Base-by-base conservation (phyloP, 148 eudicot species). In the Chenopodium album region DNA sequence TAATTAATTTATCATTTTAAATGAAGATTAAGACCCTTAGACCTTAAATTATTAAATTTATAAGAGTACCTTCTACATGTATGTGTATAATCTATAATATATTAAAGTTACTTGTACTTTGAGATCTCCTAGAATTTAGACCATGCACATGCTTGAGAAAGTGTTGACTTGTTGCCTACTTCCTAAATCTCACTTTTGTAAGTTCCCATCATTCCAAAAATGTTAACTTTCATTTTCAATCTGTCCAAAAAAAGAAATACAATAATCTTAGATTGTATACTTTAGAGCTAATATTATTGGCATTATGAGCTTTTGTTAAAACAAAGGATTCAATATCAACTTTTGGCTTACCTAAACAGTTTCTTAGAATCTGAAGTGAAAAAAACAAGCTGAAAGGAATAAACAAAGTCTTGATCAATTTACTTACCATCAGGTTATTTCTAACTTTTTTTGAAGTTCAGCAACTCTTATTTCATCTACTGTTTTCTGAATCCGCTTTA, bases 141-240 rank as follows among this genome's bases (percentile, higher is more conserved):
- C 85, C 60, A 71, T 72, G 87, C 97, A 93, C 94, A 91, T 93
- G 92, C 80, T 87, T 87, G 69, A 81, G 54, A 48, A 71, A 86
- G 72, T 82, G 80, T 87, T 87, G 89, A 88, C 91, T 86, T 59
- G 80, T 86, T 59, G 78, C 76, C 77, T 78, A 73, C 74, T 76
- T 85, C 81, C 80, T 86, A 71, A 84, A 88, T 86, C 83, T 78
- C 77, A 23, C 22, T 74, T 50, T 50, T 67, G 79, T 82, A 75
- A 63, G 26, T 64, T 56, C 50, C 52, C 67, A 74, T 44, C 75
- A 31, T n/a, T 46, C 79, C 68, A 72, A 62, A 60, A 47, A 17
- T 73, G 37, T 12, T 48, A 74, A 74, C 62, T 48, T 74, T 50
- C 62, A 74, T 74, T 13, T 50, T 47, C 31, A 50, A 73, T 73